Conservation (phyloP, 148 eudicot genomes). For the Tetragonia tetragonoides region DNA sequence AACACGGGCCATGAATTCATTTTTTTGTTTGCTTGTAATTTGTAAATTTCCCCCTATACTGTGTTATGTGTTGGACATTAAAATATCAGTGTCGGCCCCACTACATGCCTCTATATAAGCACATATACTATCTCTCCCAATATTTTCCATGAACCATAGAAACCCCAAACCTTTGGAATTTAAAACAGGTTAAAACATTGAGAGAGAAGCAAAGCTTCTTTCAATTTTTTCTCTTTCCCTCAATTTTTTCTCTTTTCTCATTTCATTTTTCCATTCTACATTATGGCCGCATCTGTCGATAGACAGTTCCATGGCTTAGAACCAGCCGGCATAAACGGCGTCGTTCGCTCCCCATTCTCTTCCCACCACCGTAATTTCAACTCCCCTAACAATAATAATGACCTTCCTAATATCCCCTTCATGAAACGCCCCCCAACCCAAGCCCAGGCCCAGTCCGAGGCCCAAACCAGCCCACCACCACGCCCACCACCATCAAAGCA, state of each 20-base stretch:
- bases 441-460: background rate
- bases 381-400: background rate
- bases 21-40: background rate
- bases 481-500: background rate
- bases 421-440: background rate
- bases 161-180: background rate
- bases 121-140: background rate
- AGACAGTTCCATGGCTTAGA: constrained; percentile 38
- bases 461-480: background rate
- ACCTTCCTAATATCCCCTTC: background rate
- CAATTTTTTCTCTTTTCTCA: background rate
- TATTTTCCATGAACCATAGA: constrained; percentile 15
- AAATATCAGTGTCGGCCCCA: background rate
- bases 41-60: background rate
- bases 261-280: background rate
- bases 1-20: background rate
- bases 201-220: constrained; percentile 15
- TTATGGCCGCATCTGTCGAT: constrained; percentile 75
- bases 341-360: constrained; percentile 26
- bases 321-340: constrained; percentile 39
- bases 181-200: background rate
- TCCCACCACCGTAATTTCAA: constrained; percentile 35
- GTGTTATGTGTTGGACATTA: background rate
- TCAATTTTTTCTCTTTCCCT: constrained; percentile 10
- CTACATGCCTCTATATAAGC: background rate